Evolutionary conservation across 202 grass and related monocot species (phyloP), one percentile per base, ranked within the genome.

Genomic region (Schoenoplectus tabernaemontani): DNA sequence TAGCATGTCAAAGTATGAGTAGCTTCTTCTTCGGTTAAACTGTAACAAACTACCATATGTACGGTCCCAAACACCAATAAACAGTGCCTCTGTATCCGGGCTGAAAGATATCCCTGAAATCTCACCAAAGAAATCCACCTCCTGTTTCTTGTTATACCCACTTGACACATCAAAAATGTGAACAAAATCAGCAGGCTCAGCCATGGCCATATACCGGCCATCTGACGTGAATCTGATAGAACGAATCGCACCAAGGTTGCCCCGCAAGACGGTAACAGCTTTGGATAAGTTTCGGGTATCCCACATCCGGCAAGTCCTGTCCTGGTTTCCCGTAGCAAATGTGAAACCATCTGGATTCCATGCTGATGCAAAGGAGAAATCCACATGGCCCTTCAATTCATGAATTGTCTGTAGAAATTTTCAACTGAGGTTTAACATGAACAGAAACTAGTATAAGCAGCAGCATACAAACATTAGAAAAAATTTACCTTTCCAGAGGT

Each of bases 231-330:
- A 97, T 47, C 87, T 91, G 58, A 97, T 77, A 0, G 91, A 88
- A 71, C 87, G 81, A 60, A 97, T 93, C 65, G 93, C 89, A 61
- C 93, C 93, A 0, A 97, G 88, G 47, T 97, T 97, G 32, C 93
- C 93, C 78, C 89, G 43, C 71, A 97, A 59, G 12, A 91, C 85
- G 74, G 69, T 89, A 24, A 93, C 53, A 11, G 93, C 89, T 70
- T 85, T 57, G 1, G 93, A 97, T 12, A 91, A 87, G 64, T 97
- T 91, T 16, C 93, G 87, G 24, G 78, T 66, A 76, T 97, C 93
- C 91, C 89, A 97, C 26, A 97, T 59, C n/a, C 87, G 85, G 64
- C 93, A 97, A 33, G 93, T 91, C 64, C 85, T 97, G 76, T 93
- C 93, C 82, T 97, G 91, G 60, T 93, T 97, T 34, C 91, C 87